A percentile compares a stretch with the other conserved stretches of the same genome.
Conservation (phyloP, 2,329 filamentous ascomycete genomes). For the Colletotrichum aenigma region DNA sequence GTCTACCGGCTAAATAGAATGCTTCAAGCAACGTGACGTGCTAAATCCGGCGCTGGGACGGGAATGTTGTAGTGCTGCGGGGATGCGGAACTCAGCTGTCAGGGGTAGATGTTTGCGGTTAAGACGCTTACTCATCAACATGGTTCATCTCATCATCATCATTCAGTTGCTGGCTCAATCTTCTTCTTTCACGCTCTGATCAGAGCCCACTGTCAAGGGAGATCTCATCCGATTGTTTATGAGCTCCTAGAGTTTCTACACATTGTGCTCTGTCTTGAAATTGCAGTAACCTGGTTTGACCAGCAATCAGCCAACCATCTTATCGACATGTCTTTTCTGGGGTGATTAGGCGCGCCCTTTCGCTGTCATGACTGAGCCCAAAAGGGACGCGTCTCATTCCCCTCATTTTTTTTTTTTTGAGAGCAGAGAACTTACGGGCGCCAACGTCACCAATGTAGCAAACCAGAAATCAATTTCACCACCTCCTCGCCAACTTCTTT, state of each 20-base stretch:
- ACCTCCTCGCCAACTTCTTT: background rate
- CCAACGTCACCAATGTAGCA: background rate
- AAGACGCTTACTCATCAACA: background rate
- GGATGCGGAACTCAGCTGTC: background rate
- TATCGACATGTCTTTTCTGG: background rate
- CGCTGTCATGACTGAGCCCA: background rate
- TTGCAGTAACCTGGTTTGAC: background rate
- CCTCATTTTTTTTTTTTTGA: background rate
- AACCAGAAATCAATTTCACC: background rate
- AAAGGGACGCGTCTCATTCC: background rate
- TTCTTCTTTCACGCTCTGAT: background rate
- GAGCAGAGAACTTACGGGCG: background rate
- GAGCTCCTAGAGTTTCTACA: background rate
- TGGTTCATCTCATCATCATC: background rate
- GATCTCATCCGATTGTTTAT: background rate
- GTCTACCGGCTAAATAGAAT: constrained; percentile 5
- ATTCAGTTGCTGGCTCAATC: background rate
- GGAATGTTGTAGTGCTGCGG: background rate
- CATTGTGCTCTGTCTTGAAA: background rate
- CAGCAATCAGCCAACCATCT: background rate
- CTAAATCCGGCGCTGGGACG: background rate
- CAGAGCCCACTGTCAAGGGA: background rate
- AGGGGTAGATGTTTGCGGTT: background rate
- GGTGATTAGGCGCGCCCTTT: background rate
- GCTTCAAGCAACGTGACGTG: background rate